A percentile compares a stretch with the other conserved stretches of the same genome.
Conservation (phyloP, 805 yeast species). For the Ogataea polymorpha region DNA sequence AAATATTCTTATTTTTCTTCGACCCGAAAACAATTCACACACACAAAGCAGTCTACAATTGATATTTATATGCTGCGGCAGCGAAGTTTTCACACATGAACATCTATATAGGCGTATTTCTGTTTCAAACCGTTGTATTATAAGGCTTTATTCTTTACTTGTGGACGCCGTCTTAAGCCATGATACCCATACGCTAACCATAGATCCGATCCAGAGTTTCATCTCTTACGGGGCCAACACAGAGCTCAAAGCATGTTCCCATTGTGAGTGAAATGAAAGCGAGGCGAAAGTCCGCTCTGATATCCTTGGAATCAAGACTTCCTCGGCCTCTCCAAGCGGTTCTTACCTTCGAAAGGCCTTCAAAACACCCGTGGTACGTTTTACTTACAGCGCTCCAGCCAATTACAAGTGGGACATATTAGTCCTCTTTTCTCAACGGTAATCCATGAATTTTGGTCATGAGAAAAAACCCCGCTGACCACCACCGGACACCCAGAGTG, state of each 20-base stretch:
- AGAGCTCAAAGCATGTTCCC: no score
- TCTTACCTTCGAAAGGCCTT: no score
- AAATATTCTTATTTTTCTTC: no score
- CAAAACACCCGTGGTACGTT: no score
- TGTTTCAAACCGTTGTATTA: not conserved
- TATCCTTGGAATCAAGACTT: no score
- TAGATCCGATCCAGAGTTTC: not conserved
- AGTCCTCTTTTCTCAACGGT: not conserved
- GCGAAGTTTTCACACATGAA: not conserved
- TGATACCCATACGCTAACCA: not conserved
- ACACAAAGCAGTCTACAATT: not conserved
- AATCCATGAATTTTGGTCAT: not conserved
- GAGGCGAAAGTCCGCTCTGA: no score
- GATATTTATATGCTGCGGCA: not conserved
- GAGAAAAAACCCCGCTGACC: not conserved
- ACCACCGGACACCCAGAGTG: not conserved
- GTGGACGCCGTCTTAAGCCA: not conserved
- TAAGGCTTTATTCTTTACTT: not conserved
- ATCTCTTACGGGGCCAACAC: not conserved
- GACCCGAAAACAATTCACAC: no score
- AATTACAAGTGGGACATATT: not conserved
- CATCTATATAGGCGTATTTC: not conserved
- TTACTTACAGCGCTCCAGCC: no score
- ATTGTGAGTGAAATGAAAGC: no score
- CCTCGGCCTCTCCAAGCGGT: no score